Base-by-base conservation (phyloP, 2,329 filamentous ascomycete genomes). In the Penicillium nordicum region DNA sequence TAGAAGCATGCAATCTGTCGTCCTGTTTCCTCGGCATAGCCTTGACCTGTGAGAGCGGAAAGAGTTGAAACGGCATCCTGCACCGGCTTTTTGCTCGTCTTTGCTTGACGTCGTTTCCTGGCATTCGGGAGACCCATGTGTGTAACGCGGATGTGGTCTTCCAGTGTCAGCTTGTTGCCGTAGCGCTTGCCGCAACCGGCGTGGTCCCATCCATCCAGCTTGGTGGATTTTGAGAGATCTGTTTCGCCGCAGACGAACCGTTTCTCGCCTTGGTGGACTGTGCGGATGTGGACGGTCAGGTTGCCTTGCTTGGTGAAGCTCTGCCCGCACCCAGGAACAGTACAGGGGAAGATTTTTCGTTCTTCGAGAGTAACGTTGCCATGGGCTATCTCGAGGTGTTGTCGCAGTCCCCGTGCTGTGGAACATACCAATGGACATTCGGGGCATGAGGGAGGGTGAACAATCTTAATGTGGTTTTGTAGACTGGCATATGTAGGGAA, bases 231-330 rank as follows among this genome's bases (percentile, higher is more conserved):
- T 9, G 76, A 78, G 1, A 92, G 76, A 63, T 88, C 84, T 11
- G 85, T 82, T 46, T 86, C 76, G 16, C 90, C 90, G 67, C 93
- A 97, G n/a, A 90, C 79, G 68, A 90, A 97, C 10, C 86, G 85
- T 57, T 79, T 81, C 62, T 86, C 78, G 18, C 90, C 88, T 62
- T 91, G 82, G 69, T 97, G 93, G 0, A 88, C 86, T 11, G 84
- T 87, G 55, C 88, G 86, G 53, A 93, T 79, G 69, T 97, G 93
- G 0, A 87, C 84, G 16, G 87, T 89, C 50, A 96, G 80, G 66
- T 96, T 97, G n/a, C 88, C 88, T 59, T 84, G 85, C 69, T 88
- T 89, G 18, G 90, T 92, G 73, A 97, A 97, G 52, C 80, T 84
- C 68, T 89, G 90, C 53, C 77, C 79, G 72, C 92, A 97, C 23